Base-by-base conservation (phyloP, 2,329 filamentous ascomycete species). In the Lizonia empirigonia region DNA sequence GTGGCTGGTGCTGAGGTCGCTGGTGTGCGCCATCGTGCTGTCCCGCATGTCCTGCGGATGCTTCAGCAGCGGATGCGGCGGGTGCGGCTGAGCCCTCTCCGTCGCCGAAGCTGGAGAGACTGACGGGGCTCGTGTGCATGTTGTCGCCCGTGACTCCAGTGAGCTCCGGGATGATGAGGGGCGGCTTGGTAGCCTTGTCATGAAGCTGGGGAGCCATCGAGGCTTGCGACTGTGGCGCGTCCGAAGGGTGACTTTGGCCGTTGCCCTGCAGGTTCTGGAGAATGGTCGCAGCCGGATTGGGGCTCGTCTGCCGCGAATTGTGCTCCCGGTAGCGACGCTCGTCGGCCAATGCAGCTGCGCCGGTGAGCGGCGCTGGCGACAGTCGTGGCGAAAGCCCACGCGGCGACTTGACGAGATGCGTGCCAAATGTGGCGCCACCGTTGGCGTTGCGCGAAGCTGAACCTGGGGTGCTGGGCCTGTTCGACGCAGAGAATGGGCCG, bases 41-140 rank as follows among this genome's bases (percentile, higher is more conserved):
- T 53, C 68, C 71, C 22, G 54, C 48, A 73, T 75, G 41, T 70
- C 73, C 78, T 33, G 77, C 78, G 19, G 77, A 75, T 22, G 74
- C 76, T 49, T 80, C 79, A 52, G 78, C 78, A 30, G 81, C 75
- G 30, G 82, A 80, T 27, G 75, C 76, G 20, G 79, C 77, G 12
- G 73, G 70, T 42, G 71, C 75, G 24, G 74, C 71, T 13, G 74
- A 71, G 45, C 75, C 78, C 35, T 85, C 82, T 13, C 76, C 66
- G 20, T 81, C 78, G 34, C 77, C 80, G 61, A 82, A 81, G 57
- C 80, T 82, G 8, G 78, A 78, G 44, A 81, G 68, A 63, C 80
- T 83, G 33, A 78, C 76, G 6, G 81, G 77, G 60, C 78, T 82
- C 26, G 77, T 76, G 61, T 84, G 80, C 55, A 79, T 73, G 53